Evolutionary conservation across 163 green algal species (phyloP), one percentile per base, ranked within the genome.

Genomic region (Chlorella variabilis): DNA sequence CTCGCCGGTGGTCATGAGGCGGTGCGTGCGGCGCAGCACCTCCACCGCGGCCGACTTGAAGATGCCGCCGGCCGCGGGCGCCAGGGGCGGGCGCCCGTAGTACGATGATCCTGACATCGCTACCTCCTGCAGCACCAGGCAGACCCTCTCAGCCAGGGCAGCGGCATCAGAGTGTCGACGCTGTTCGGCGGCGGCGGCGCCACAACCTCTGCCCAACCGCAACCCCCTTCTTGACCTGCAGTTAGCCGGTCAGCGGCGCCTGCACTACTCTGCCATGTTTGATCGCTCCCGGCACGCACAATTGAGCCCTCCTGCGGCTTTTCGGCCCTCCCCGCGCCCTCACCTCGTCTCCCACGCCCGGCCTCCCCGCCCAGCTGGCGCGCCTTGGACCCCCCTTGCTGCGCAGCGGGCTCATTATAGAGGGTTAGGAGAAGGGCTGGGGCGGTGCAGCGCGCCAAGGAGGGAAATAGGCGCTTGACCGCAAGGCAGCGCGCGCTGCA

Each of bases 1-100:
- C 45, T 96, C 90, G 20, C 92, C 92, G 36, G 90, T 92, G 20
- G 85, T 83, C 88, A 94, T 92, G 8, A 93, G 85, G 3, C 89
- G 76, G 13, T 66, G 61, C 62, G 92, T 83, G 1, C 79, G 54
- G 0, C 88, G 83, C 56, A 94, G 80, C 45, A 94, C 90, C 31
- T 83, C 73, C 4, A 89, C 87, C 15, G 91, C 91, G 0, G 91
- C 91, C 25, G 70, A 86, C 69, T 94, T 94, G 84, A 94, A 93
- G 31, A 93, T 88, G 70, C 91, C 90, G 3, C 87, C 87, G 17
- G 82, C 78, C 11, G 77, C 21, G 15, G 63, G 34, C 11, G 48
- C 63, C 2, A 15, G 11, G n/a, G 63, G 3, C 27, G 63, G 39
- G 7, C 7, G 41, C 36, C 2, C 20, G 13, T 48, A 48, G 31